phyloP scores from a whole-genome alignment of 2,329 filamentous ascomycete genomes.

The Cryphonectria carpinicola region DNA sequence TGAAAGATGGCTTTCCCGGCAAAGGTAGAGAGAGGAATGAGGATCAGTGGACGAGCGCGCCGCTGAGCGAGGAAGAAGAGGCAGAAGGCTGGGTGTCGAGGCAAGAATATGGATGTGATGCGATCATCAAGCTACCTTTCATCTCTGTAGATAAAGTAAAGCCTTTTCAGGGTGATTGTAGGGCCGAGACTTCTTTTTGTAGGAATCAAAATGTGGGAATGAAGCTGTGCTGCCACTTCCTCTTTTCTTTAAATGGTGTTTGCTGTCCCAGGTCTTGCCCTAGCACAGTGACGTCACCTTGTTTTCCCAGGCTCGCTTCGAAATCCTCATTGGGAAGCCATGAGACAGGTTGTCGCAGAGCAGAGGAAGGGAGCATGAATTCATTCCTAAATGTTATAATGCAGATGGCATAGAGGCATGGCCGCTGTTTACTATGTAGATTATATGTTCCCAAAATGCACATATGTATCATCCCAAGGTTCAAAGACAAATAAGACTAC shows the following conservation, averaged over 20 bases:
- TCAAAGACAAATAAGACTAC: no score
- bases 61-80: not conserved
- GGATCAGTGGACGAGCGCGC: not conserved
- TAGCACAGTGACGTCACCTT: conserved; percentile 9
- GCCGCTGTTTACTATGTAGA: no score
- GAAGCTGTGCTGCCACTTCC: not conserved
- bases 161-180: not conserved
- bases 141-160: not conserved
- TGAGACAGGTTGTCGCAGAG: not conserved
- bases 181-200: not conserved
- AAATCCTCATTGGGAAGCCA: conserved; percentile 1
- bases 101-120: not conserved
- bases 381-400: not conserved
- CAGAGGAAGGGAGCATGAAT: not conserved
- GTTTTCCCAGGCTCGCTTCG: not conserved
- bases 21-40: not conserved
- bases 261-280: not conserved
- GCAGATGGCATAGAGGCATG: no score
- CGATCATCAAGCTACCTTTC: not conserved
- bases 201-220: not conserved
- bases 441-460: no score
- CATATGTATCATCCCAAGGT: no score
- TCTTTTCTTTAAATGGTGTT: not conserved
- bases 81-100: not conserved
- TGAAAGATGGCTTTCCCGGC: not conserved